A percentile compares a stretch with the other conserved stretches of the same genome.
Conservation (phyloP, 139 green algal species). For the Spirogloea muscicola region DNA sequence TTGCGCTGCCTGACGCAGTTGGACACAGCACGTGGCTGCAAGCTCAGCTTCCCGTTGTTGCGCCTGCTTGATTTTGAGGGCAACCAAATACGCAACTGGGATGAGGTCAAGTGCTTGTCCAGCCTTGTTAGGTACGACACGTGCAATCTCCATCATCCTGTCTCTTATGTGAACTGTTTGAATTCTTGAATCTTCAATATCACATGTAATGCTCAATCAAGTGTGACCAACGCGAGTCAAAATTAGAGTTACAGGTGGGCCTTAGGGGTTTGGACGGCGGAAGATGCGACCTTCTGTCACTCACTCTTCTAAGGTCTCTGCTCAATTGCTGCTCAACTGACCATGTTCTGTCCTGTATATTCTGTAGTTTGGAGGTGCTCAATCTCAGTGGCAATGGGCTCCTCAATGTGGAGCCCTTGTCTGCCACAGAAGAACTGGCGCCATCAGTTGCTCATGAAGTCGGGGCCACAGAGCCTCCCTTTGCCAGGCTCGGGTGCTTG, state of each 20-base stretch:
- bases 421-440: neutral
- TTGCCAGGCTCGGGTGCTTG: neutral
- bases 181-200: neutral
- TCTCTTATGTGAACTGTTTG: neutral
- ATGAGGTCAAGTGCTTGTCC: slow-evolving; percentile 6
- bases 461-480: neutral
- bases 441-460: too few relatives aligned
- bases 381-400: neutral
- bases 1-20: too few relatives aligned
- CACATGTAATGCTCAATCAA: neutral
- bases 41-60: slow-evolving; percentile 2
- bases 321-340: neutral
- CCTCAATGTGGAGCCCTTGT: neutral
- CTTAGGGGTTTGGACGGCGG: too few relatives aligned
- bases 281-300: too few relatives aligned
- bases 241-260: too few relatives aligned
- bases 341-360: neutral
- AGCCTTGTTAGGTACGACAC: slow-evolving; percentile 1
- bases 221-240: neutral
- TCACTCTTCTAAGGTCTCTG: neutral
- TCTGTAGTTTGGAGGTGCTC: slow-evolving; percentile 6
- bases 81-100: slow-evolving; percentile 16
- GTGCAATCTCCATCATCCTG: neutral
- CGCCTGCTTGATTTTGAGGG: slow-evolving; percentile 28
- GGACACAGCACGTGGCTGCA: too few relatives aligned